Evolutionary conservation across 2,329 filamentous ascomycete genomes (phyloP).

Genomic region (Aspergillus fructus): DNA sequence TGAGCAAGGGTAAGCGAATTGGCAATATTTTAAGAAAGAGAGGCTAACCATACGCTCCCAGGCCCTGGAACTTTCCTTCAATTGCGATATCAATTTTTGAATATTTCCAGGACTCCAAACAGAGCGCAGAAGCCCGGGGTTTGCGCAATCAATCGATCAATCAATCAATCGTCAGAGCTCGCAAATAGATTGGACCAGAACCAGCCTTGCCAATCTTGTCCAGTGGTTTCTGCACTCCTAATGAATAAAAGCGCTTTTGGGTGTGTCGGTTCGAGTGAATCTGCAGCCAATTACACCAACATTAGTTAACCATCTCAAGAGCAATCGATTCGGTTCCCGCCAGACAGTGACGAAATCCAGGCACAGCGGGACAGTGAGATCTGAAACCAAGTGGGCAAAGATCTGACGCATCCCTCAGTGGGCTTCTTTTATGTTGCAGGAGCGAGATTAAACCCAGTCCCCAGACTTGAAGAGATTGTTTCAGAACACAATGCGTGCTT

Average conservation of each 20-base stretch:
- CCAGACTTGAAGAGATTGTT: slow-evolving; percentile 4
- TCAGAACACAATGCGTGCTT: slow-evolving; percentile 13
- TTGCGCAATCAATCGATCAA: background rate
- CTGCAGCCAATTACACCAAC: slow-evolving; percentile 12
- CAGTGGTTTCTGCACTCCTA: background rate
- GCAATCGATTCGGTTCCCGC: background rate
- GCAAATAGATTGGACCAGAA: slow-evolving; percentile 20
- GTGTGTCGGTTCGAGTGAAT: slow-evolving; percentile 10
- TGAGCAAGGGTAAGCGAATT: slow-evolving; percentile 5
- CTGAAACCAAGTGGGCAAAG: slow-evolving; percentile 14
- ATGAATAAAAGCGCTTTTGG: background rate
- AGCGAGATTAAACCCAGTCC: background rate
- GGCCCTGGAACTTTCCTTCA: background rate
- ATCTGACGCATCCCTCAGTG: slow-evolving; percentile 13
- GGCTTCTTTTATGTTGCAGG: slow-evolving; percentile 5
- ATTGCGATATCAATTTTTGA: background rate
- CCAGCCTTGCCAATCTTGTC: slow-evolving; percentile 26
- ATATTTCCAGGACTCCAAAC: slow-evolving; percentile 5
- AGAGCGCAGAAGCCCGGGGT: background rate
- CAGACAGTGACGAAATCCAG: background rate
- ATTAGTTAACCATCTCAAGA: slow-evolving; percentile 16
- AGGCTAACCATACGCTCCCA: slow-evolving; percentile 4
- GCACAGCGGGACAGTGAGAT: slow-evolving; percentile 5
- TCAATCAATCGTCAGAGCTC: background rate
- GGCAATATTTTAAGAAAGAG: background rate